These are phyloP conservation scores for Saccharomyces paradoxus DNA, from an alignment of 805 yeast genomes.

Conservation along the genomic window DNA sequence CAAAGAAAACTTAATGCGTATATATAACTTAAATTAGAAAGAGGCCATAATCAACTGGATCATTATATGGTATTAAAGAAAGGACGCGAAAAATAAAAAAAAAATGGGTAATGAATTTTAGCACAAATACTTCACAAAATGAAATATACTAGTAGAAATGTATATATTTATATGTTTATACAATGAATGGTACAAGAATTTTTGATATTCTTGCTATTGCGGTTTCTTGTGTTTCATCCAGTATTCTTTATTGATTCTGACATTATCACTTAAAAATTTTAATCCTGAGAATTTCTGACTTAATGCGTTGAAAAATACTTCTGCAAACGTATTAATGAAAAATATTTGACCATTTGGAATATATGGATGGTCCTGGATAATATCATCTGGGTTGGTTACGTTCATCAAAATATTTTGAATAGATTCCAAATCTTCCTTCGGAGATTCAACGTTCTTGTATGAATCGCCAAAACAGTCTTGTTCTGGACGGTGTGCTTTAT, in stretches of 20 bases:
- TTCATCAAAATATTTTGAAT: conserved; percentile 1
- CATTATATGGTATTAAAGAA: background rate
- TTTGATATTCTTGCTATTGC: background rate
- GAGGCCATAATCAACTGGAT: background rate
- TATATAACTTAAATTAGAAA: too few relatives aligned
- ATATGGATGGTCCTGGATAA: conserved; percentile 39
- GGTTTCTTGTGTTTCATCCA: conserved; percentile 36
- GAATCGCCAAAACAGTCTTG: conserved; percentile 5
- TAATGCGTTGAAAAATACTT: conserved; percentile 60
- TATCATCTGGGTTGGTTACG: conserved; percentile 24
- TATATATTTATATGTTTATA: conserved; percentile 2
- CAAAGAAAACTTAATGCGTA: too few relatives aligned
- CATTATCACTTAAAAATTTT: conserved; percentile 45
- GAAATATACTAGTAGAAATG: background rate
- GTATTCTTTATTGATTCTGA: conserved; percentile 44
- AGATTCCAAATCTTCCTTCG: conserved; percentile 7
- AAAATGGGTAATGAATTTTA: background rate
- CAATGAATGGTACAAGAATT: background rate
- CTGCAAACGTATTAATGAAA: conserved; percentile 77
- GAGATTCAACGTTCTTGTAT: background rate
- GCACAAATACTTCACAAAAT: background rate
- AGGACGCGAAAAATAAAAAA: background rate
- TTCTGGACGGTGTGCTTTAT: background rate
- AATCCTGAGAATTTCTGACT: conserved; percentile 54
- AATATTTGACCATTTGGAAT: conserved; percentile 70